Base-by-base conservation (phyloP, 2,329 filamentous ascomycete species). In the Paecilomyces fulvus region DNA sequence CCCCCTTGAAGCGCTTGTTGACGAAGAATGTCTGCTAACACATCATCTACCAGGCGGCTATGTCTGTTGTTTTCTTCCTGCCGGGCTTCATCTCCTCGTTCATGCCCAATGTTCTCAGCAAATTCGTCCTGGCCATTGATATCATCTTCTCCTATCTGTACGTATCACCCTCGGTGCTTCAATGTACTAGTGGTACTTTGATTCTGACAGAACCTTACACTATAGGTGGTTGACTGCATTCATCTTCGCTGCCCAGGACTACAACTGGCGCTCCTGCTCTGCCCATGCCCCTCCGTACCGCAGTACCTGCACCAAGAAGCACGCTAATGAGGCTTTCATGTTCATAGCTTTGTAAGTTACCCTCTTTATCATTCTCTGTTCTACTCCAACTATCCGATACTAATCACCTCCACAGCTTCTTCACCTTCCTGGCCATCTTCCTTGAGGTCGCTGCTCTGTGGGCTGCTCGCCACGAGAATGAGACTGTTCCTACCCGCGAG, bases 161-260 rank as follows among this genome's bases (percentile, higher is more conserved):
- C 21, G 68, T 60, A 3, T 49, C n/a, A n/a, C 4, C 5, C 6
- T 23, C 20, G 25, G 23, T 48, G 20, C 23, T 46, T n/a, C 11
- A 49, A 25, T 3, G 14, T 17, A 46, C 30, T 37, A 10, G 52
- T 57, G 52, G 60, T 52, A 52, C 51, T 53, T 49, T 48, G 11
- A 23, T 49, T 11, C 20, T 23, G 54, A 48, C 12, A 20, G 21
- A 46, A 30, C 46, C 28, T 46, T 37, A 8, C 11, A 23, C 30
- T 53, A 12, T 52, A 75, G 73, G 30, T 79, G 76, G 75, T 70
- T 79, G 63, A 78, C 76, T 1, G 67, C 74, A 17, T 78, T 78
- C 63, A 75, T 79, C 62, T 78, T 79, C 66, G 63, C 75, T 1
- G 71, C 75, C 3, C 70, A 77, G 64, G 75, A 77, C 68, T 79